Evolutionary conservation across 2,329 filamentous ascomycete species (phyloP), one percentile per base, ranked within the genome.

Genomic region (Verticillium isaacii): DNA sequence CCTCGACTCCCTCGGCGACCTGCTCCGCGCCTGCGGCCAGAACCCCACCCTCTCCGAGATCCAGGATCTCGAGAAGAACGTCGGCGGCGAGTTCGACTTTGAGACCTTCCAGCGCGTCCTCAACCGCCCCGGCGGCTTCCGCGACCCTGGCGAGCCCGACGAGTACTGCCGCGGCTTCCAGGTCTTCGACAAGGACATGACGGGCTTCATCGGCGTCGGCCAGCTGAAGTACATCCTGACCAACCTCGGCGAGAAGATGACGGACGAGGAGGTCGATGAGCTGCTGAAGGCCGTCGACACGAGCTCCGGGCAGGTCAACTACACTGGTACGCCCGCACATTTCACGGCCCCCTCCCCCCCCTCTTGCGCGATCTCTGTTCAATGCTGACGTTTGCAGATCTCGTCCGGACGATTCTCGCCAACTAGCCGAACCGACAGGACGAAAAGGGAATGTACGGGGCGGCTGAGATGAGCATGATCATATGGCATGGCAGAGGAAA

Each of bases 101-200:
- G 94, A 98, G 76, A 91, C 93, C 68, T 99, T 99, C 83, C 88
- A 91, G 77, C 95, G 95, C 78, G 89, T 98, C 70, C 91, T 99
- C 67, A 98, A 98, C 86, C 91, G 95, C 67, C 95, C 95, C 39
- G 93, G 93, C 74, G 95, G 95, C 71, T 99, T 99, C 90, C 93
- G 95, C 75, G 95, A 98, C 72, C 93, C 95, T 2, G 95, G 95
- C 75, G 93, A 97, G 80, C 94, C 95, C 50, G 94, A 98, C 74
- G 94, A 98, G 77, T 99, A 99, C 81, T 97, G 94, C 79, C 91
- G 94, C 65, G 95, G 95, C 61, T 99, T 99, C 83, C 95, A 99
- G 78, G 95, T 99, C 60, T 99, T 99, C 72, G 95, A 99, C 80
- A 99, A 99, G 81, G 95, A 99, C 76, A 90, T 97, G 87, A 97